These are phyloP conservation scores for Saccharomycopsis fibuligera DNA, from an alignment of 805 yeast genomes.

Conservation along the genomic window DNA sequence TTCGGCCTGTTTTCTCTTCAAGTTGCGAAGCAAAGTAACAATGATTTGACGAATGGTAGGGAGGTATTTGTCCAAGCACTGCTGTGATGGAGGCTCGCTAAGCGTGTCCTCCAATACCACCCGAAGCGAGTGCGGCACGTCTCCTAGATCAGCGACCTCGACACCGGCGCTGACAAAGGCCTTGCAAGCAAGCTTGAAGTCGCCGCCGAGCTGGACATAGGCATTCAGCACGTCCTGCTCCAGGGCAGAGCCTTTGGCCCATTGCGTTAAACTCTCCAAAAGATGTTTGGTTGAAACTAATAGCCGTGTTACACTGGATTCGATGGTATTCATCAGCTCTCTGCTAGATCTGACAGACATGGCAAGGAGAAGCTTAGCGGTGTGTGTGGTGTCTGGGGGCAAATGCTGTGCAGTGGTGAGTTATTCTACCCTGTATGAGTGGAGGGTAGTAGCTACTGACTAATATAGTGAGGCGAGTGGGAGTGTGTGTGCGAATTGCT, in stretches of 20 bases:
- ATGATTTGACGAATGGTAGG: constrained; percentile 85
- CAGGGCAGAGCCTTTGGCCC: constrained; percentile 79
- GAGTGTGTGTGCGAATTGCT: too few species aligned
- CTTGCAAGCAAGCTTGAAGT: constrained; percentile 78
- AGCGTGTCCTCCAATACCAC: constrained; percentile 79
- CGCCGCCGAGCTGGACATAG: constrained; percentile 89
- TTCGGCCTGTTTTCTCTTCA: constrained; percentile 71
- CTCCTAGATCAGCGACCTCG: constrained; percentile 77
- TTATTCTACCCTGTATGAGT: too few species aligned
- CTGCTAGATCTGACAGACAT: too few species aligned
- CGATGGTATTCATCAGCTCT: constrained; percentile 50
- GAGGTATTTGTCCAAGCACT: constrained; percentile 67
- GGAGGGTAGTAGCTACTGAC: too few species aligned
- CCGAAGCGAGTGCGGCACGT: constrained; percentile 80
- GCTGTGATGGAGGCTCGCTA: constrained; percentile 78
- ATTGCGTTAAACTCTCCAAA: constrained; percentile 77
- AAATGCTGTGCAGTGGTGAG: too few species aligned
- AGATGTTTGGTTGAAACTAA: constrained; percentile 85
- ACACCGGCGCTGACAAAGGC: constrained; percentile 76
- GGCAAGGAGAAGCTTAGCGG: too few species aligned
- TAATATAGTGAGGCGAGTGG: too few species aligned
- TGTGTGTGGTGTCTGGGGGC: too few species aligned
- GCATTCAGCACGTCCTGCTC: constrained; percentile 85
- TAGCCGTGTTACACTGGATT: constrained; percentile 69
- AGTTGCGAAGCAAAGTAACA: constrained; percentile 67